These are phyloP conservation scores for Pleurotus cornucopiae DNA, from an alignment of 768 basidiomycete genomes.

Conservation along the genomic window DNA sequence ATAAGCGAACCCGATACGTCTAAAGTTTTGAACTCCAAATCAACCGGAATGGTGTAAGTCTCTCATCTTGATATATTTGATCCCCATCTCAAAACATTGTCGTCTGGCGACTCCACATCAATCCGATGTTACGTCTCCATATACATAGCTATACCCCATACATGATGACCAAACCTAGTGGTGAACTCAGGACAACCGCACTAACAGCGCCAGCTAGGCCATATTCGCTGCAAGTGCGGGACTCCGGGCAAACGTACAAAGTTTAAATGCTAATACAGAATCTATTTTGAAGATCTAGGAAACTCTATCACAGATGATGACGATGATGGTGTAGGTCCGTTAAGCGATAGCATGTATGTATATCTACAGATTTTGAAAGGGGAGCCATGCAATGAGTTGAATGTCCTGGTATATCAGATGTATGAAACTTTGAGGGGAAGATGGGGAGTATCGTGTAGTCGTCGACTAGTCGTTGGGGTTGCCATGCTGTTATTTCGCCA, in stretches of 20 bases:
- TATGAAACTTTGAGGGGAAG: slow-evolving; percentile 12
- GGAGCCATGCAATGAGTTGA: neutral
- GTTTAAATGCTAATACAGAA: neutral
- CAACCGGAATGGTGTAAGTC: no score
- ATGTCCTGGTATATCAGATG: neutral
- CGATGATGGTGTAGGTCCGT: slow-evolving; percentile 4
- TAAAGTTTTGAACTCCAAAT: no score
- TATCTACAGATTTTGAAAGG: neutral
- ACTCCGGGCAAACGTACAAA: neutral
- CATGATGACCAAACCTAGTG: neutral
- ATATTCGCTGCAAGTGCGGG: neutral
- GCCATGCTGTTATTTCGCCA: slow-evolving; percentile 26
- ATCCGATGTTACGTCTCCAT: no score
- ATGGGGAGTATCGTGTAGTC: slow-evolving; percentile 8
- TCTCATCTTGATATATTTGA: no score
- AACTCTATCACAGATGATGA: slow-evolving; percentile 4
- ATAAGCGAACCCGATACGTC: no score
- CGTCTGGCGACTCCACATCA: no score
- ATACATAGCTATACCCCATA: neutral
- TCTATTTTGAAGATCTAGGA: slow-evolving; percentile 5
- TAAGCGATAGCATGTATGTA: neutral
- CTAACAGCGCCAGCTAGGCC: neutral
- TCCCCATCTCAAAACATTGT: no score
- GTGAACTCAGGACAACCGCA: neutral
- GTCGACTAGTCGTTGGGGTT: slow-evolving; percentile 16